Base-by-base conservation (phyloP, 805 yeast genomes). In the Saccharomycopsis vini region DNA sequence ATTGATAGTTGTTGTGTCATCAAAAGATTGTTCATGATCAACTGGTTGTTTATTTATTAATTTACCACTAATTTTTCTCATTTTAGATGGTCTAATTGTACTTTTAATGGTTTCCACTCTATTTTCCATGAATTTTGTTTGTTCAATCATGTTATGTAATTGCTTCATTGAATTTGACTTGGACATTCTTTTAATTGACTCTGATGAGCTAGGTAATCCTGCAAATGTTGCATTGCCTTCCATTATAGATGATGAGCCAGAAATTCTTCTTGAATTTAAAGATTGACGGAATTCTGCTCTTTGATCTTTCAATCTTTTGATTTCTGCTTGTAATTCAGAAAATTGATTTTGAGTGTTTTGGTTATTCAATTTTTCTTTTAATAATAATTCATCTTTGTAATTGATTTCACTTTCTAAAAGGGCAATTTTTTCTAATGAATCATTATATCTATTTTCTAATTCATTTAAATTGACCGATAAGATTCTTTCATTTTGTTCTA, bases 401-500 rank as follows among this genome's bases (percentile, higher is more conserved):
- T 56, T 56, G 4, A 61, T 31, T 23, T 68, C 73, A 3, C 62
- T 55, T 39, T 68, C 73, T 12, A 66, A 50, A 28, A 70, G 42
- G 1, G 71, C 68, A 6, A 62, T 51, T 39, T 54, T 56, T 47
- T 70, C 75, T 16, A 68, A 50, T 1, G 64, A 43, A 6, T 45
- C 49, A 39, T 62, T 61, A 46, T 66, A 66, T 24, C 61, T 61
- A 9, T 53, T 54, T 36, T 62, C 62, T n/a, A 67, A 44, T 9
- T 63, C 67, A 22, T 54, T 54, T 38, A 64, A 54, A 13, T 63
- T 57, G 3, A 56, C 45, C 28, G 60, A 52, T 34, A 65, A 54
- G 35, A 59, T 60, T 34, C 71, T 51, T 33, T 65, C 72, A 24
- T 57, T 61, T 35, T 67, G 66, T 49, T 69, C 74, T 51, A 67